A percentile compares a stretch with the other conserved stretches of the same genome.
Conservation (phyloP, 169 alveolate genomes). For the Plasmodium billcollinsi region DNA sequence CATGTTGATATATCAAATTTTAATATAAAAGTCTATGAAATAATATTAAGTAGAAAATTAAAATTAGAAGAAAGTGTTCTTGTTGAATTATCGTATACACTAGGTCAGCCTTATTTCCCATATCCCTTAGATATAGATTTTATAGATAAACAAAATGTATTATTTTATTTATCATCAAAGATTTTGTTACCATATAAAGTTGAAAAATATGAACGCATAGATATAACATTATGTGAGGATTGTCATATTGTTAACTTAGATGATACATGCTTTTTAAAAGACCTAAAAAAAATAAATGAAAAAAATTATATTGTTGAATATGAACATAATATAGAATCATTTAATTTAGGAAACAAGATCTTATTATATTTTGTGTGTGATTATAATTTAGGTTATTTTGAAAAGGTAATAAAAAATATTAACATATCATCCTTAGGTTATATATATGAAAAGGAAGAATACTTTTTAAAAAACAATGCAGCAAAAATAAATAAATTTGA, state of each 20-base stretch:
- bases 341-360: slow-evolving; percentile 39
- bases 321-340: neutral
- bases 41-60: slow-evolving; percentile 20
- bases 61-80: slow-evolving; percentile 6
- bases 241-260: slow-evolving; percentile 26
- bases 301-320: slow-evolving; percentile 22
- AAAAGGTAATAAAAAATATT: slow-evolving; percentile 48
- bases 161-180: slow-evolving; percentile 38
- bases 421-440: slow-evolving; percentile 53
- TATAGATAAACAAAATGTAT: slow-evolving; percentile 26
- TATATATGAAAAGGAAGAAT: slow-evolving; percentile 72
- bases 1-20: slow-evolving; percentile 29
- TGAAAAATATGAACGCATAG: slow-evolving; percentile 41
- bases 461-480: slow-evolving; percentile 40
- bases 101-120: slow-evolving; percentile 64
- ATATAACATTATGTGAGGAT: slow-evolving; percentile 22
- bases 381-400: slow-evolving; percentile 54
- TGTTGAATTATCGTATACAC: slow-evolving; percentile 8
- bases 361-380: slow-evolving; percentile 43
- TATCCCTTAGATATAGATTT: slow-evolving; percentile 44
- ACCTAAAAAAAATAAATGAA: slow-evolving; percentile 21
- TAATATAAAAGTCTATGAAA: slow-evolving; percentile 32
- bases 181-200: slow-evolving; percentile 60
- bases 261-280: slow-evolving; percentile 18
- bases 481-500: slow-evolving; percentile 62